Evolutionary conservation across 2,329 filamentous ascomycete genomes (phyloP).

Genomic region (Aspergillus costaricaensis): DNA sequence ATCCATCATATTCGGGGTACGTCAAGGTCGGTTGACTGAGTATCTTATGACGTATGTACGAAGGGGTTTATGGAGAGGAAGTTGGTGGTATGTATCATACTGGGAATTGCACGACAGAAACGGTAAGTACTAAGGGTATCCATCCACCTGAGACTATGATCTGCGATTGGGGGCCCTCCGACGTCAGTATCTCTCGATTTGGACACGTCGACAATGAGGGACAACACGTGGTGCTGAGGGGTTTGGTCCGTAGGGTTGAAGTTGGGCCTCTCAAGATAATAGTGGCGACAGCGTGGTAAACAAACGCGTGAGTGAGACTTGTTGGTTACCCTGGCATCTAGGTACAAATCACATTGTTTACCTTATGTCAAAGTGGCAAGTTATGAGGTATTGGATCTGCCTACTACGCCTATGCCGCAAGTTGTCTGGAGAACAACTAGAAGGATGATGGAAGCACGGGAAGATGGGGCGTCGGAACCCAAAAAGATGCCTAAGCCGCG

Average conservation of each 20-base stretch:
- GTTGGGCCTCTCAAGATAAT: neutral
- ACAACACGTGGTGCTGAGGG: slow-evolving; percentile 21
- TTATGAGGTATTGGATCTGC: too few relatives aligned
- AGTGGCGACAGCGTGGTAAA: neutral
- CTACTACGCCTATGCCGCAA: too few relatives aligned
- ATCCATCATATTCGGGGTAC: neutral
- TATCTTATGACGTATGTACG: neutral
- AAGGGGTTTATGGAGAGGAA: neutral
- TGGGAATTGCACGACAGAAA: neutral
- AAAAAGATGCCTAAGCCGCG: neutral
- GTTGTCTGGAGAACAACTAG: neutral
- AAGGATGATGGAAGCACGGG: neutral
- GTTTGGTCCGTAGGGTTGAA: neutral
- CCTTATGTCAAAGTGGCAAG: too few relatives aligned
- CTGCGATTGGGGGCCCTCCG: slow-evolving; percentile 4
- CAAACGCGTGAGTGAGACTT: neutral
- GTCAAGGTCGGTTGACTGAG: neutral
- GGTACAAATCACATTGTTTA: neutral
- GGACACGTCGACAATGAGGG: slow-evolving; percentile 18
- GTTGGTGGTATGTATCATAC: neutral
- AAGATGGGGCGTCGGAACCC: neutral
- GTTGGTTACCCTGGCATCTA: neutral
- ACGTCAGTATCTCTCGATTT: slow-evolving; percentile 4
- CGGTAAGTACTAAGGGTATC: neutral
- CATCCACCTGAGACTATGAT: slow-evolving; percentile 1